Base-by-base conservation (phyloP, 495 filamentous ascomycete genomes). In the Darksidea phi region DNA sequence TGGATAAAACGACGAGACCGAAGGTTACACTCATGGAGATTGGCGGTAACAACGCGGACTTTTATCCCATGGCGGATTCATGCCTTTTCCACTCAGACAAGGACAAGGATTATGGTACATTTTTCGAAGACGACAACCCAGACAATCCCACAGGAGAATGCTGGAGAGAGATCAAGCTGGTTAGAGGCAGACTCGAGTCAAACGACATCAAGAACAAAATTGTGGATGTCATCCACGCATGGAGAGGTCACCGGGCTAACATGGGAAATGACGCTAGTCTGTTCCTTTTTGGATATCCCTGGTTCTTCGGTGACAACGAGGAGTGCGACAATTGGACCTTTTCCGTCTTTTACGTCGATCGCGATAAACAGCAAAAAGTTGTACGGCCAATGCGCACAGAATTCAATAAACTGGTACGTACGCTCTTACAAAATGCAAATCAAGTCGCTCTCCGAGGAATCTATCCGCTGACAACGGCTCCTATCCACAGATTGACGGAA, bases 21-120 rank as follows among this genome's bases (percentile, higher is more conserved):
- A 48, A 48, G 17, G 45, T 48, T 18, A 23, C 21, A 7, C 17
- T 48, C 8, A 48, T 48, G 45, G 45, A 48, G 18, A 23, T 23
- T 48, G 45, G 45, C 45, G 45, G 45, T 48, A 48, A 48, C 17
- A 48, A 48, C 21, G 45, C 45, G 45, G 17, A 48, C 18, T 48
- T 48, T 18, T 48, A 48, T 18, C 45, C 45, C 45, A 48, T 48
- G 45, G 45, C 45, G 8, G 45, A 48, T 48, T 48, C 45, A 7
- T 48, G 45, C 45, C 45, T 48, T 8, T 48, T 48, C 45, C 45
- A 48, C 45, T 7, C 15, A 7, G 45, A 18, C 7, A 7, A 10
- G 15, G 45, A 23, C 15, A 48, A 48, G 45, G 21, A 48, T 7
- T 48, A 48, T 48, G 45, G 45, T 8, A 48, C 15, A 7, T 10